Evolutionary conservation across 257 asterid species (phyloP).

Genomic region (Gentiana macrophylla): DNA sequence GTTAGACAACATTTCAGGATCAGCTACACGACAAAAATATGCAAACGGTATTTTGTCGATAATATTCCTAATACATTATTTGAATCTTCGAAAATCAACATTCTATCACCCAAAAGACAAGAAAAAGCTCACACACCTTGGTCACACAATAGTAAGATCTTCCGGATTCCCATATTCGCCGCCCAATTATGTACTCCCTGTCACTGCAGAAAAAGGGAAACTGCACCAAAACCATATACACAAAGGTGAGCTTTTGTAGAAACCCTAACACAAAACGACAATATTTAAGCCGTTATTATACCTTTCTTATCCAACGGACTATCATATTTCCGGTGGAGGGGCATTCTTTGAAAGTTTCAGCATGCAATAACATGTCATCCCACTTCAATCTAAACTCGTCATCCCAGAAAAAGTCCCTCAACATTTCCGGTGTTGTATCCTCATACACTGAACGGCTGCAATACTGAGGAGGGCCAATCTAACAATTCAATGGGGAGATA

Average conservation of each 20-base stretch:
- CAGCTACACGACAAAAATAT: neutral
- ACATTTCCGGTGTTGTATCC: conserved; percentile 81
- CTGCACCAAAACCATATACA: conserved; percentile 31
- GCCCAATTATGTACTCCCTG: conserved; percentile 82
- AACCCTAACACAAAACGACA: neutral
- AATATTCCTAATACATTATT: neutral
- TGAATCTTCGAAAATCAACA: no score
- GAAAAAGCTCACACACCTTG: conserved; percentile 33
- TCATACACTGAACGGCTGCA: conserved; percentile 89
- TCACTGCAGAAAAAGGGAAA: conserved; percentile 96
- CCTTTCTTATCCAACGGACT: conserved; percentile 92
- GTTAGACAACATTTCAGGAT: neutral
- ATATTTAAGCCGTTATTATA: conserved; percentile 12
- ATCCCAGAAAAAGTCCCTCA: conserved; percentile 95
- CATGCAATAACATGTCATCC: conserved; percentile 83
- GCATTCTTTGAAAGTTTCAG: conserved; percentile 64
- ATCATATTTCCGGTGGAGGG: conserved; percentile 69
- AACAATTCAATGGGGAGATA: conserved; percentile 9
- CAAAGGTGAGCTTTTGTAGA: conserved; percentile 7
- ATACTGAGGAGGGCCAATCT: conserved; percentile 88
- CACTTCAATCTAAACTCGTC: conserved; percentile 80
- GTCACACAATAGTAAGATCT: conserved; percentile 80
- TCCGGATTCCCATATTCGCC: conserved; percentile 92
- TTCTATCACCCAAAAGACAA: neutral
- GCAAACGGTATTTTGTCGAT: neutral